Evolutionary conservation across 139 green algal genomes (phyloP), one percentile per base, ranked within the genome.

Genomic region (Trebouxia sp.): DNA sequence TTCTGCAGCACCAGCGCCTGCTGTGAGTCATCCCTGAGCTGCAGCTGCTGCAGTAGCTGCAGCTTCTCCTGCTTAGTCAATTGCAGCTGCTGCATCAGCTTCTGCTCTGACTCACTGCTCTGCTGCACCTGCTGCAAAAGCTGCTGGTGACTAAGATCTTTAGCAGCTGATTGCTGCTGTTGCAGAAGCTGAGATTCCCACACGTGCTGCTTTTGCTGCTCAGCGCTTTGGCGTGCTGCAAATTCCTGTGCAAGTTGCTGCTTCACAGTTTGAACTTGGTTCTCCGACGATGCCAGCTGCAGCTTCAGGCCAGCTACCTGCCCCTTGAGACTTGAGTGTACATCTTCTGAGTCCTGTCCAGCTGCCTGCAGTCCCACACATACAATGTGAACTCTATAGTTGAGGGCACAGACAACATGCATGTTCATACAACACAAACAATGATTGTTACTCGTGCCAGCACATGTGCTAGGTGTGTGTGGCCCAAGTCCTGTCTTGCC

Each of bases 281-380:
- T 30, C 22, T 43, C 20, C 41, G 58, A 28, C 41, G 58, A 39
- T 41, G 30, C 11, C 30, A 69, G 58, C 58, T 69, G 58, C 28
- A 69, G 58, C 58, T 69, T 69, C 28, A 69, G 30, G 14, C 58
- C 58, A 69, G 58, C 58, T 69, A 69, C 10, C 30, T 69, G 58
- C 10, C 58, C 58, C 30, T 69, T 28, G 10, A 69, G 30, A 20
- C 9, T 24, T 69, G 58, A 69, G 14, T 69, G 58, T 10, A 41
- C 24, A 30, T 8, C 10, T 2, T 65, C 53, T 30, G 22, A n/a
- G n/a, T n/a, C n/a, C n/a, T n/a, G n/a, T n/a, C n/a, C n/a, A n/a
- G n/a, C n/a, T n/a, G n/a, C n/a, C n/a, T n/a, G n/a, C n/a, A n/a
- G n/a, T n/a, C n/a, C n/a, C n/a, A n/a, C n/a, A n/a, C n/a, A n/a